Percentiles rank a stretch among this genome's conserved stretches.
Conservation (phyloP, 148 eudicot species). For the Camellia lanceoleosa region DNA sequence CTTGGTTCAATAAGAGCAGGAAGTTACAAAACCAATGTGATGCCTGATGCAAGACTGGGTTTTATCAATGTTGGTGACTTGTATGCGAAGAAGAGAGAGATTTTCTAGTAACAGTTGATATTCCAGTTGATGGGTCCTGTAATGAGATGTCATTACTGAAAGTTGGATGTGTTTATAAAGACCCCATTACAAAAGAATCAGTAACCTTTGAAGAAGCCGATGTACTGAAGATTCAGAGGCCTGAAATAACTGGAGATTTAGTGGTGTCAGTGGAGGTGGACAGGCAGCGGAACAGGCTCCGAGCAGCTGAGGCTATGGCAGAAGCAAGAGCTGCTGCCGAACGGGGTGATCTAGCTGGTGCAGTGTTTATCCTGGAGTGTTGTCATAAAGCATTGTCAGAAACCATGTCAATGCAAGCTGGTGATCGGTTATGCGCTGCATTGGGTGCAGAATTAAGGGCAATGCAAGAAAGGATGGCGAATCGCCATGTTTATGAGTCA, state of each 20-base stretch:
- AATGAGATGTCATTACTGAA: slow-evolving; percentile 15
- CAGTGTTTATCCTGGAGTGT: slow-evolving; percentile 15
- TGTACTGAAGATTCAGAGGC: slow-evolving; percentile 18
- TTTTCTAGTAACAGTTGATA: slow-evolving; percentile 21
- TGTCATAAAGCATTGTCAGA: slow-evolving; percentile 11
- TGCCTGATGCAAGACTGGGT: slow-evolving; percentile 14
- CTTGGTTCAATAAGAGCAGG: slow-evolving; percentile 29
- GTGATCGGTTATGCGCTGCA: slow-evolving; percentile 16
- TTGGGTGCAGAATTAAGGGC: slow-evolving; percentile 20
- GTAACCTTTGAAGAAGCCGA: slow-evolving; percentile 12
- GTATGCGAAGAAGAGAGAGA: slow-evolving; percentile 36
- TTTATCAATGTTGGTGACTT: slow-evolving; percentile 26
- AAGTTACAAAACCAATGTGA: slow-evolving; percentile 21
- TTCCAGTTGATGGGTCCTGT: slow-evolving; percentile 12
- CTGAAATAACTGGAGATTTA: slow-evolving; percentile 12
- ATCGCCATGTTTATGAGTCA: slow-evolving; percentile 13
- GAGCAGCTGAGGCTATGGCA: slow-evolving; percentile 23
- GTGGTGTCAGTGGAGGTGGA: slow-evolving; percentile 22
- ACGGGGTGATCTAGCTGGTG: slow-evolving; percentile 13
- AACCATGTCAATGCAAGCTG: slow-evolving; percentile 15
- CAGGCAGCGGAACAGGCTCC: slow-evolving; percentile 26
- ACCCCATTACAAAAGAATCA: slow-evolving; percentile 18
- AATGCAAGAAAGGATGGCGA: slow-evolving; percentile 27
- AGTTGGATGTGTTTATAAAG: slow-evolving; percentile 18
- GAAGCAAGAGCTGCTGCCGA: slow-evolving; percentile 25